Evolutionary conservation across 208 protist species (phyloP).

Genomic region (Trypanosoma lewisi): DNA sequence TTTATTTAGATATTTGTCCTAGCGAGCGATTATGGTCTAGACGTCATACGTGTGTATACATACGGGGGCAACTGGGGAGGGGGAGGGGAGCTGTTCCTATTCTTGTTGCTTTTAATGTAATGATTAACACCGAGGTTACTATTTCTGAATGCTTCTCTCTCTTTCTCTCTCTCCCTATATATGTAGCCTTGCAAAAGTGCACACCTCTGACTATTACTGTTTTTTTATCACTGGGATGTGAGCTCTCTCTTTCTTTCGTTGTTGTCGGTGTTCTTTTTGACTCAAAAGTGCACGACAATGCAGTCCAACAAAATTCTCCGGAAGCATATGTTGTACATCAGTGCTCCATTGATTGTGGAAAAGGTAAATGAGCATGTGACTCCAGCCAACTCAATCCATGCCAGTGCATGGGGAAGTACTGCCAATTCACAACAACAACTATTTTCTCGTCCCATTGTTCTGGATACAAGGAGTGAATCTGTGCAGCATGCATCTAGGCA

Average conservation of each 20-base stretch:
- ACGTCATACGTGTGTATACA: too few species aligned
- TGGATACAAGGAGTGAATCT: constrained; percentile 17
- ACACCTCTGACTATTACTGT: not conserved
- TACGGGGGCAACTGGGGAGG: too few species aligned
- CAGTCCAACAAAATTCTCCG: constrained; percentile 19
- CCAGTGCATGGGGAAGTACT: not conserved
- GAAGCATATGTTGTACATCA: constrained; percentile 24
- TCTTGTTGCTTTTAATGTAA: too few species aligned
- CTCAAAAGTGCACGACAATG: constrained; percentile 1
- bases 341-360: constrained; percentile 5
- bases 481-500: constrained; percentile 20
- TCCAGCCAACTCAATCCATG: not conserved
- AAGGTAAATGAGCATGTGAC: not conserved
- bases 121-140: too few species aligned
- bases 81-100: too few species aligned
- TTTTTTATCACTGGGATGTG: too few species aligned
- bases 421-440: not conserved
- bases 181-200: too few species aligned
- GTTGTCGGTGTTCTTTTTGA: too few species aligned
- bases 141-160: too few species aligned
- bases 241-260: not conserved
- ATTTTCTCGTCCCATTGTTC: constrained; percentile 14
- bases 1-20: too few species aligned
- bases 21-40: too few species aligned
- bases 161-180: too few species aligned